Evolutionary conservation across 2,329 filamentous ascomycete genomes (phyloP).

Genomic region (Cladosporium austrohemisphaericum): DNA sequence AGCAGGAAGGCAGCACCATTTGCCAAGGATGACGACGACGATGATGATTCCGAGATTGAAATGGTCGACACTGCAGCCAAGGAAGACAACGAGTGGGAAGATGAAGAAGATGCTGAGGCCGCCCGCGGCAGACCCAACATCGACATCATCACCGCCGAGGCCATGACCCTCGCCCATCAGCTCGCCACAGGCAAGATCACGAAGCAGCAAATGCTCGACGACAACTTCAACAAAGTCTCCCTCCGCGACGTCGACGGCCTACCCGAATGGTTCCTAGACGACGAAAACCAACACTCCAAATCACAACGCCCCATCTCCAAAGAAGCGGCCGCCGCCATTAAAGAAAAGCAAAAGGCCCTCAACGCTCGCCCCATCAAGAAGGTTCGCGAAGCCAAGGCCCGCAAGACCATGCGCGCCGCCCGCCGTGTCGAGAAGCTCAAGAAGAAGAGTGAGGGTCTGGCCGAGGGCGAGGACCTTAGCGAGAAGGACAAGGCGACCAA

Average conservation of each 20-base stretch:
- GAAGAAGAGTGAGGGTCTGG: slow-evolving; percentile 91
- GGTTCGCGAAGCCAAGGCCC: slow-evolving; percentile 89
- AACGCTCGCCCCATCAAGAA: slow-evolving; percentile 99
- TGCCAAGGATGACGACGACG: slow-evolving; percentile 24
- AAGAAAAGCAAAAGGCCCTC: slow-evolving; percentile 86
- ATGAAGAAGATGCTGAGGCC: slow-evolving; percentile 36
- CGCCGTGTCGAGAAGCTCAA: slow-evolving; percentile 88
- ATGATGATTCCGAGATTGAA: slow-evolving; percentile 25
- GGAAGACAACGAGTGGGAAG: slow-evolving; percentile 31
- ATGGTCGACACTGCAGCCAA: slow-evolving; percentile 31
- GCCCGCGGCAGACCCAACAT: slow-evolving; percentile 66
- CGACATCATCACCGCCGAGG: slow-evolving; percentile 98
- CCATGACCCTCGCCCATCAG: slow-evolving; percentile 93
- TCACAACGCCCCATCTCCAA: slow-evolving; percentile 85
- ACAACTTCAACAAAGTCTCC: slow-evolving; percentile 87
- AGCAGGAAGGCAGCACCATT: slow-evolving; percentile 21
- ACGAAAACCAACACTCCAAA: slow-evolving; percentile 80
- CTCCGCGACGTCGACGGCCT: slow-evolving; percentile 89
- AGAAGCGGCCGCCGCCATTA: slow-evolving; percentile 84
- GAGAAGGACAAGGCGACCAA: slow-evolving; percentile 92
- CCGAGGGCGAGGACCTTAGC: slow-evolving; percentile 84
- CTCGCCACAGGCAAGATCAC: slow-evolving; percentile 83
- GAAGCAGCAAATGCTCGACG: slow-evolving; percentile 76
- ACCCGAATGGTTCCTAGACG: slow-evolving; percentile 96
- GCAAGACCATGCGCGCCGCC: slow-evolving; percentile 95